Evolutionary conservation across 768 basidiomycete species (phyloP).

Genomic region (Clavulina sp.): DNA sequence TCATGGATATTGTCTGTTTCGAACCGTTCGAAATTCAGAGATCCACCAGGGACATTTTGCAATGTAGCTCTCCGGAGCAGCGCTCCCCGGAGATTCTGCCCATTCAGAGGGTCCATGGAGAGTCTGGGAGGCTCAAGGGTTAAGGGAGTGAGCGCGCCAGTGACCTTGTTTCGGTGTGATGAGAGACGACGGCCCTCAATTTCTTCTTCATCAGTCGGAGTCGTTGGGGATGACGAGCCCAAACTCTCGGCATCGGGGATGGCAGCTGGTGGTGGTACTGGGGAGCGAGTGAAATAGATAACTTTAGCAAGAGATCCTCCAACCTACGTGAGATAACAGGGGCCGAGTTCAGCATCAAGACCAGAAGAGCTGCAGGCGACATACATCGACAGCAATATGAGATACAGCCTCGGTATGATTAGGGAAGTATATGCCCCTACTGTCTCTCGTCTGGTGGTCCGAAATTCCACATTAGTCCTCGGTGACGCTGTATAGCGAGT

Average conservation of each 20-base stretch:
- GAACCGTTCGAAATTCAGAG: conserved; percentile 94
- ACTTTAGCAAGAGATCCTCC: conserved; percentile 96
- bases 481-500: not conserved
- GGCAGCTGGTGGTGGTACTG: conserved; percentile 66
- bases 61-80: conserved; percentile 54
- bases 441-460: conserved; percentile 59
- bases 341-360: not conserved
- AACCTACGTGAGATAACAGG: conserved; percentile 35
- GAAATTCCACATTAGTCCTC: conserved; percentile 1
- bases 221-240: conserved; percentile 9
- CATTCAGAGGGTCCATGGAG: conserved; percentile 22
- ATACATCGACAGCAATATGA: conserved; percentile 91
- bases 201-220: conserved; percentile 5
- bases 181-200: not conserved
- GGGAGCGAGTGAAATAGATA: conserved; percentile 93
- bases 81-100: conserved; percentile 30
- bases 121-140: conserved; percentile 36
- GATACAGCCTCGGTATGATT: conserved; percentile 96
- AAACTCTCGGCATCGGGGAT: conserved; percentile 24
- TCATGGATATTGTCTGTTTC: conserved; percentile 77
- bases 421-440: conserved; percentile 91
- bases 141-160: conserved; percentile 69
- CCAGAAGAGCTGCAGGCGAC: conserved; percentile 20
- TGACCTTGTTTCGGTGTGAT: conserved; percentile 21
- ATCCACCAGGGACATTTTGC: conserved; percentile 83